Evolutionary conservation across 1,284 basidiomycete genomes (phyloP).

Genomic region (Leccinum subrobustum): DNA sequence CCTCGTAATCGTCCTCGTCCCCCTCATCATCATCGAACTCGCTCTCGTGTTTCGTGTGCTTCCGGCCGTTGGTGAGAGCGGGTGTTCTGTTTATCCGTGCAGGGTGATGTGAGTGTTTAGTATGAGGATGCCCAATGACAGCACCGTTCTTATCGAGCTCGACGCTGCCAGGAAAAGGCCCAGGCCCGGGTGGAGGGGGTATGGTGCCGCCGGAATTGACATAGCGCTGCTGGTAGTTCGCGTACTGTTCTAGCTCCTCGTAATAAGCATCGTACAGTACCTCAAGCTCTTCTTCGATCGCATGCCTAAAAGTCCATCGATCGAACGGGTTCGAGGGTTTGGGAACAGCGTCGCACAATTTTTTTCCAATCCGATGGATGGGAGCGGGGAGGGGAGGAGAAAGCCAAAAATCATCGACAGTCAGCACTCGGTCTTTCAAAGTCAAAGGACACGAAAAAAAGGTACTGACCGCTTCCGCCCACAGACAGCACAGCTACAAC

Average conservation of each 20-base stretch:
- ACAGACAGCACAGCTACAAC: constrained; percentile 95
- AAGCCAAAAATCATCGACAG: constrained; percentile 25
- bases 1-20: constrained; percentile 57
- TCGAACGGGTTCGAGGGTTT: constrained; percentile 19
- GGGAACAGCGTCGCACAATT: constrained; percentile 14
- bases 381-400: constrained; percentile 18
- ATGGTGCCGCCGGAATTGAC: constrained; percentile 82
- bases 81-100: constrained; percentile 35
- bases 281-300: constrained; percentile 99
- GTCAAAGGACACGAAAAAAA: constrained; percentile 27
- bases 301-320: constrained; percentile 57
- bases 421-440: constrained; percentile 38
- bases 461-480: constrained; percentile 87
- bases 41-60: constrained; percentile 50
- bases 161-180: constrained; percentile 97
- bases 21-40: constrained; percentile 67
- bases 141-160: constrained; percentile 91
- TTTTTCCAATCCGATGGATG: constrained; percentile 23
- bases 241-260: constrained; percentile 98
- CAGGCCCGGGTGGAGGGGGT: constrained; percentile 91
- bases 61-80: constrained; percentile 48
- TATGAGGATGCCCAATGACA: constrained; percentile 65
- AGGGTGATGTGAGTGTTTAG: constrained; percentile 40
- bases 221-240: constrained; percentile 94
- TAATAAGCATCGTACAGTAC: constrained; percentile 99